phyloP scores from a whole-genome alignment of 2,329 filamentous ascomycete genomes.

The Nigrospora sphaerica region DNA sequence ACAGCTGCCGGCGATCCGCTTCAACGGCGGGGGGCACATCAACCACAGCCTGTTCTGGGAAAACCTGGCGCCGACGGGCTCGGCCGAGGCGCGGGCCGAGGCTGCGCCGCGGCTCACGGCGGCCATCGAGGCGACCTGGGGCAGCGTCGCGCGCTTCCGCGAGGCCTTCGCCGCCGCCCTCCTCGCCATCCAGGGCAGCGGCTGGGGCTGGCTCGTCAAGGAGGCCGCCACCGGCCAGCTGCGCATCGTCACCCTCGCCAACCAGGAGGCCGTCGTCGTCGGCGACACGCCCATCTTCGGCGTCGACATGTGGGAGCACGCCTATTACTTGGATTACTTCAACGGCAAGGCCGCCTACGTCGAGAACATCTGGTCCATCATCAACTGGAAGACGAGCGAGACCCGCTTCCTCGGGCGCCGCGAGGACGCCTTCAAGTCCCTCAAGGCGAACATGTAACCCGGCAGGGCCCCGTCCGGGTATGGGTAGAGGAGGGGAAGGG shows the following conservation, averaged over 20 bases:
- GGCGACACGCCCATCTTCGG: conserved; percentile 65
- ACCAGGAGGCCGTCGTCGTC: conserved; percentile 68
- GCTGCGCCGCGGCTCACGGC: conserved; percentile 50
- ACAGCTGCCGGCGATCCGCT: conserved; percentile 67
- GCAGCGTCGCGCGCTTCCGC: conserved; percentile 59
- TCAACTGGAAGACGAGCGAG: conserved; percentile 71
- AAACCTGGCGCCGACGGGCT: conserved; percentile 60
- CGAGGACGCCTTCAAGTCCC: conserved; percentile 20
- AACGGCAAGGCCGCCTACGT: conserved; percentile 72
- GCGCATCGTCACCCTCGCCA: conserved; percentile 73
- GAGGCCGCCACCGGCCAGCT: conserved; percentile 52
- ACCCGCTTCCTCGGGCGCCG: conserved; percentile 39
- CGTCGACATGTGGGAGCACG: conserved; percentile 91
- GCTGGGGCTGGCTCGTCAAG: conserved; percentile 82
- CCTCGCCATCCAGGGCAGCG: conserved; percentile 71
- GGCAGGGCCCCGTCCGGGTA: background rate
- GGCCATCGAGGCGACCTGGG: conserved; percentile 61
- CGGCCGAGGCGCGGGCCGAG: conserved; percentile 47
- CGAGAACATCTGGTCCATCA: conserved; percentile 69
- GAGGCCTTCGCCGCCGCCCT: conserved; percentile 59
- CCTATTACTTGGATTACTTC: conserved; percentile 79
- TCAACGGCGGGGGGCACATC: conserved; percentile 87
- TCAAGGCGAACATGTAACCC: conserved; percentile 19
- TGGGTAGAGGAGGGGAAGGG: no score
- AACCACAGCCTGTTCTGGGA: conserved; percentile 94